These are phyloP conservation scores for Cystofilobasidium capitatum DNA, from an alignment of 768 basidiomycete species.

Conservation along the genomic window DNA sequence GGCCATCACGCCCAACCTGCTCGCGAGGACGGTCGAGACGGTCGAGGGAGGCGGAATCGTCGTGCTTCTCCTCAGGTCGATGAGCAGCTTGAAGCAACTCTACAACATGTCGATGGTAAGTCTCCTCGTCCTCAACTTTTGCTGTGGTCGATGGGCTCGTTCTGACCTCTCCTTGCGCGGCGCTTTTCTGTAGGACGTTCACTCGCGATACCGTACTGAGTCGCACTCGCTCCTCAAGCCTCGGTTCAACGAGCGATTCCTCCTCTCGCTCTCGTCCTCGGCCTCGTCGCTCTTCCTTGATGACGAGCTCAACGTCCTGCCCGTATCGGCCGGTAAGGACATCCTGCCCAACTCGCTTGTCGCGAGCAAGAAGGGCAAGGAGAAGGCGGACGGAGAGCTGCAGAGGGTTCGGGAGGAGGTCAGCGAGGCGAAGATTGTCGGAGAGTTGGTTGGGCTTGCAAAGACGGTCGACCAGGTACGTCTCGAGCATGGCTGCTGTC, in stretches of 20 bases:
- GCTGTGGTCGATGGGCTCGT: neutral
- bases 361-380: conserved; percentile 40
- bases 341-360: conserved; percentile 57
- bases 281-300: conserved; percentile 87
- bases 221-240: conserved; percentile 72
- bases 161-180: conserved; percentile 42
- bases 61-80: conserved; percentile 82
- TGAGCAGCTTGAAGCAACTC: conserved; percentile 81
- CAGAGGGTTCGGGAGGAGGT: conserved; percentile 60
- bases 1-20: conserved; percentile 91
- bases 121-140: neutral
- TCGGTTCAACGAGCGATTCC: conserved; percentile 97
- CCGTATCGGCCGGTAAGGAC: conserved; percentile 89
- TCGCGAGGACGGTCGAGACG: conserved; percentile 94
- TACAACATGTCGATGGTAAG: conserved; percentile 76
- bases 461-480: conserved; percentile 80
- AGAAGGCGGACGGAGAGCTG: conserved; percentile 47
- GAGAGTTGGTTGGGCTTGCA: conserved; percentile 78
- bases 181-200: conserved; percentile 65
- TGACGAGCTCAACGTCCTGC: conserved; percentile 94
- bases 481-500: no score
- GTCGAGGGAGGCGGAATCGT: conserved; percentile 82
- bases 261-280: conserved; percentile 88
- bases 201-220: conserved; percentile 83
- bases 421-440: conserved; percentile 67